Evolutionary conservation across 2,329 filamentous ascomycete genomes (phyloP).

Genomic region (Clarireedia hainanense): DNA sequence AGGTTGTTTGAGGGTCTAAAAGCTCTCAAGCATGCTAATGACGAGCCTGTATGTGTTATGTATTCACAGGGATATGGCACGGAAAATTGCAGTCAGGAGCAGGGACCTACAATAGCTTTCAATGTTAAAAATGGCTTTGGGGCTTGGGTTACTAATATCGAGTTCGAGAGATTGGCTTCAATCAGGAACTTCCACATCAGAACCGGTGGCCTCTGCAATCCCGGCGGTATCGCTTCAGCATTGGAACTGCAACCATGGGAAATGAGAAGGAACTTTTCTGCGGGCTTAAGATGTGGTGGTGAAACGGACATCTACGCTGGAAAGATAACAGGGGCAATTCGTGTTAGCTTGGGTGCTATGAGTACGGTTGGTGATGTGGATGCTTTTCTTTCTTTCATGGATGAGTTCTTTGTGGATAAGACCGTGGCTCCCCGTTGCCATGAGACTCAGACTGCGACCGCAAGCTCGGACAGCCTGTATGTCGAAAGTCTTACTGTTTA

Average conservation of each 20-base stretch:
- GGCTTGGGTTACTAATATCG: constrained; percentile 70
- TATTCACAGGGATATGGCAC: constrained; percentile 29
- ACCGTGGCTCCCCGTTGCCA: neutral
- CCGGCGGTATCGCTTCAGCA: constrained; percentile 70
- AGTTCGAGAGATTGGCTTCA: constrained; percentile 79
- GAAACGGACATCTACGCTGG: constrained; percentile 76
- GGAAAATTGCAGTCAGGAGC: constrained; percentile 29
- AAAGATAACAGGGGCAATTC: constrained; percentile 80
- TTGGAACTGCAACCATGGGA: constrained; percentile 73
- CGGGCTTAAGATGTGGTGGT: constrained; percentile 75
- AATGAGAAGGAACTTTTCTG: constrained; percentile 75
- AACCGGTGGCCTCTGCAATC: constrained; percentile 87
- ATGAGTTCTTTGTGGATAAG: constrained; percentile 49
- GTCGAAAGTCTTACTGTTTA: constrained; percentile 69
- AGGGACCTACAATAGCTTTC: constrained; percentile 76
- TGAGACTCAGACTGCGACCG: neutral
- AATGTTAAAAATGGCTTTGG: constrained; percentile 65
- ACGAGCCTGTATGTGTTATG: constrained; percentile 25
- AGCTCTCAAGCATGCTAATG: constrained; percentile 60
- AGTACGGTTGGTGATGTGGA: constrained; percentile 70
- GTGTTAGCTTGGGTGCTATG: constrained; percentile 85
- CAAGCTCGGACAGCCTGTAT: constrained; percentile 28
- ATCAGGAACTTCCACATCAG: constrained; percentile 76
- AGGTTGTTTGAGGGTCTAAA: constrained; percentile 51
- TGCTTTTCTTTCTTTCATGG: constrained; percentile 61